Base-by-base conservation (phyloP, 176 grass and related monocot species). In the Avena eriantha region DNA sequence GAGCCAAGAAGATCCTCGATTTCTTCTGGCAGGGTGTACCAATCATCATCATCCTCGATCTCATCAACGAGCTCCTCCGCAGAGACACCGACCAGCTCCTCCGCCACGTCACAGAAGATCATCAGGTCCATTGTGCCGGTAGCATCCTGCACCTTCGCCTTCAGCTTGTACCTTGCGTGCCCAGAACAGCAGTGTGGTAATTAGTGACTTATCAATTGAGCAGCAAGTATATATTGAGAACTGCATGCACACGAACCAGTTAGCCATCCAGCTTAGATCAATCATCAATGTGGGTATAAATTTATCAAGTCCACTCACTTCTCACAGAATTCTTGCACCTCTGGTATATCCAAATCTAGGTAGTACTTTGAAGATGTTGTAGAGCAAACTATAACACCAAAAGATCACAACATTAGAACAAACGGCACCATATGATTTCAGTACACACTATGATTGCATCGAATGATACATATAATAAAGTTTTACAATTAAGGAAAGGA, bases 311-410 rank as follows among this genome's bases (percentile, higher is more conserved):
- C 8, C 66, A 39, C 66, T 39, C 66, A 69, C 66, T 34, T 69
- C 8, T 10, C 66, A 69, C 34, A 0, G 66, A 69, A 69, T 39
- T 36, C 8, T 39, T 39, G 66, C 66, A 69, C 66, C 66, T 69
- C 34, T 69, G 66, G 66, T 69, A 1, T 69, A 39, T 69, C 34
- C 73, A 76, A 33, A 53, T 76, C 47, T 50, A 76, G 14, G 31
- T 76, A 76, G 73, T 76, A 76, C 47, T 53, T 50, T 53, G 73
- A 53, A 53, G 46, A 76, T 26, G 73, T 76, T 19, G 73, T 76
- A 76, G 73, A 76, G 73, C 73, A 76, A 76, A 76, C 73, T 76
- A 18, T 51, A 76, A 18, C 5, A 76, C 47, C 24, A 53, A 51
- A 4, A 53, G 3, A 76, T 76, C 46, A 76, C 47, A 29, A 67